phyloP scores from a whole-genome alignment of 2,329 filamentous ascomycete genomes.

The Bipolaris oryzae region DNA sequence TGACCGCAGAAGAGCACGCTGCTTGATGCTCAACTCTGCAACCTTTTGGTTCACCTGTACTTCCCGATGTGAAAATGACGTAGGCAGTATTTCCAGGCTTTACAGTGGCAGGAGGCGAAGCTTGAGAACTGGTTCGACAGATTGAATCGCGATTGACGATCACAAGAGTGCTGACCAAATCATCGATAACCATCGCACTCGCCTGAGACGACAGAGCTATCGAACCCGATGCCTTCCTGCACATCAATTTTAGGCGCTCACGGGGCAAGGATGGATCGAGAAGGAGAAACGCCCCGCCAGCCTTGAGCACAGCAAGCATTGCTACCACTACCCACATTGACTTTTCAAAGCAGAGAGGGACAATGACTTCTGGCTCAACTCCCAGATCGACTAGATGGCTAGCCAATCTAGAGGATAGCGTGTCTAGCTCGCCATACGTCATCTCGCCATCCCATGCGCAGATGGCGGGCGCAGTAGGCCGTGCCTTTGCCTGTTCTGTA shows the following conservation, averaged over 20 bases:
- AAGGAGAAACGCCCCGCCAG: constrained; percentile 50
- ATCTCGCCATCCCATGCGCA: constrained; percentile 17
- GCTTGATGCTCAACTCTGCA: constrained; percentile 50
- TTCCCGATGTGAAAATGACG: constrained; percentile 75
- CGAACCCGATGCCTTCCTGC: constrained; percentile 16
- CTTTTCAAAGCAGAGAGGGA: constrained; percentile 36
- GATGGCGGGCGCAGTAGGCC: constrained; percentile 25
- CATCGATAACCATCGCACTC: neutral
- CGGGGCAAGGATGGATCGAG: constrained; percentile 38
- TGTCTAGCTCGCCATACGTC: constrained; percentile 7
- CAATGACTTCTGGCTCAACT: constrained; percentile 14
- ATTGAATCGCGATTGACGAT: neutral
- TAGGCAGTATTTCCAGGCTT: neutral
- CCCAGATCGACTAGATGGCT: constrained; percentile 9
- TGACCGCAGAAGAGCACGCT: neutral
- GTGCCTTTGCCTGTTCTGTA: constrained; percentile 2
- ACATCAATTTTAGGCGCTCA: constrained; percentile 39
- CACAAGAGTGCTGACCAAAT: neutral
- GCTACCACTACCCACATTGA: constrained; percentile 36
- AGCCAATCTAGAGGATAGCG: constrained; percentile 7
- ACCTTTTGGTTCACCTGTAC: constrained; percentile 76
- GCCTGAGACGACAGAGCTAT: neutral
- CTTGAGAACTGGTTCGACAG: neutral
- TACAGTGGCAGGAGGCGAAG: too few relatives aligned
- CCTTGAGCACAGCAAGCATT: constrained; percentile 52